A percentile compares a stretch with the other conserved stretches of the same genome.
phyloP scores from a whole-genome alignment of 495 filamentous ascomycete genomes.

The Astrocystis sublimbata region DNA sequence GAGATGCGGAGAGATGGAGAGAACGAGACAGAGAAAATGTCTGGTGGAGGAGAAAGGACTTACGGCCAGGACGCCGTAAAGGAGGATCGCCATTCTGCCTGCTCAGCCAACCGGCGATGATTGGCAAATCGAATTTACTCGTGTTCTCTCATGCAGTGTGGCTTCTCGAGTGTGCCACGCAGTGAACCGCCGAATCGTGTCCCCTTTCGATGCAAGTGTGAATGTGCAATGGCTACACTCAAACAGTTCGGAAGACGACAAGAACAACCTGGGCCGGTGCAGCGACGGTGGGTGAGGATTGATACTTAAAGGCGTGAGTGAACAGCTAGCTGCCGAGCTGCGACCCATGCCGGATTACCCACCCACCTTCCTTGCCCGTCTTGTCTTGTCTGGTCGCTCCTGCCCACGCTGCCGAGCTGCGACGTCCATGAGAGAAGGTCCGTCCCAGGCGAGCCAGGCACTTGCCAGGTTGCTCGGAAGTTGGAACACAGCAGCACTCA shows the following conservation, averaged over 20 bases:
- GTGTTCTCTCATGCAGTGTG: background rate
- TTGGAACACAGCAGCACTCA: conserved; percentile 20
- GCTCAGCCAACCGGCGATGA: conserved; percentile 15
- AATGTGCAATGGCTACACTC: conserved; percentile 1
- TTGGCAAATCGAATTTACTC: background rate
- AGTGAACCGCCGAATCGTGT: background rate
- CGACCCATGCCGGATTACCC: conserved; percentile 3
- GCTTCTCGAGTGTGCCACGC: background rate
- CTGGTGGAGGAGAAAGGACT: conserved; percentile 16
- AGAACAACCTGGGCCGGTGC: background rate
- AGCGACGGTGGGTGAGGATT: conserved; percentile 11
- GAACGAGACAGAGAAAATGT: too few relatives aligned
- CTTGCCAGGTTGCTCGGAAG: too few relatives aligned
- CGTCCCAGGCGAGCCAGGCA: too few relatives aligned
- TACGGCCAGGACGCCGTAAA: conserved; percentile 12
- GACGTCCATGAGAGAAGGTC: too few relatives aligned
- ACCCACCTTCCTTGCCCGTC: too few relatives aligned
- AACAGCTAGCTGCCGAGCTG: too few relatives aligned
- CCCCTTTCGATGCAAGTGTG: background rate
- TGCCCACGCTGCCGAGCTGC: too few relatives aligned
- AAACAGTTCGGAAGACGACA: background rate
- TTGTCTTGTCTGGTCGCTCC: too few relatives aligned
- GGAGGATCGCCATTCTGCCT: conserved; percentile 15
- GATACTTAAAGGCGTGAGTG: conserved; percentile 18
- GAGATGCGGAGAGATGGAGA: background rate